Base-by-base conservation (phyloP, 202 grass and related monocot genomes). In the Saccharum hybrid region DNA sequence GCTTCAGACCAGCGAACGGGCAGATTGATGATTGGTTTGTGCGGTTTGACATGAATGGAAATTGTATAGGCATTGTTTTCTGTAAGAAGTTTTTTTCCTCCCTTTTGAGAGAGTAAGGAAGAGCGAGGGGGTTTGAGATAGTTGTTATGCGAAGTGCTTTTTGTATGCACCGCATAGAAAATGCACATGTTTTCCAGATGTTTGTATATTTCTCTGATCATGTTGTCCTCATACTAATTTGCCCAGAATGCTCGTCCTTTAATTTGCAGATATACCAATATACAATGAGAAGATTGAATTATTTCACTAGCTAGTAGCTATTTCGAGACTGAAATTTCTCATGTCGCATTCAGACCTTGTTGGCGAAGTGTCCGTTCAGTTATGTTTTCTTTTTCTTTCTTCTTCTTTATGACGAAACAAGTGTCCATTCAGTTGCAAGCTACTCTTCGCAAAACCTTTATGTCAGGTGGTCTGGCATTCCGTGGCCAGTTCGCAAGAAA, bases 61-160 rank as follows among this genome's bases (percentile, higher is more conserved):
- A 56, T 88, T 92, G 87, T 83, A 94, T 75, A 90, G 73, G 33
- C 61, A 56, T 79, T 74, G 67, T 56, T 86, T 74, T 31, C 62
- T 83, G 57, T 46, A 38, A 69, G 38, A 4, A 10, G 22, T 5
- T 15, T 74, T 1, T 40, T 54, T 19, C 0, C 5, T 37, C 74
- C 23, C 15, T 49, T 54, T 67, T 76, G 71, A 75, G 83, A 71
- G 78, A 6, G 46, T 14, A 52, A 56, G 48, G 72, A 54, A 73
- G 75, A 39, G 39, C 8, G 37, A 80, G 74, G 43, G 75, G 39
- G 7, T 40, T 75, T 68, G 68, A 80, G 51, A 52, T 90, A 76
- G 83, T 1, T 79, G 38, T 75, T 63, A 64, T 86, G 82, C 52
- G 42, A 69, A 68, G 68, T 86, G 75, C 31, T 79, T 90, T 86